Evolutionary conservation across 768 basidiomycete genomes (phyloP).

Genomic region (Lactifluus piperatus): DNA sequence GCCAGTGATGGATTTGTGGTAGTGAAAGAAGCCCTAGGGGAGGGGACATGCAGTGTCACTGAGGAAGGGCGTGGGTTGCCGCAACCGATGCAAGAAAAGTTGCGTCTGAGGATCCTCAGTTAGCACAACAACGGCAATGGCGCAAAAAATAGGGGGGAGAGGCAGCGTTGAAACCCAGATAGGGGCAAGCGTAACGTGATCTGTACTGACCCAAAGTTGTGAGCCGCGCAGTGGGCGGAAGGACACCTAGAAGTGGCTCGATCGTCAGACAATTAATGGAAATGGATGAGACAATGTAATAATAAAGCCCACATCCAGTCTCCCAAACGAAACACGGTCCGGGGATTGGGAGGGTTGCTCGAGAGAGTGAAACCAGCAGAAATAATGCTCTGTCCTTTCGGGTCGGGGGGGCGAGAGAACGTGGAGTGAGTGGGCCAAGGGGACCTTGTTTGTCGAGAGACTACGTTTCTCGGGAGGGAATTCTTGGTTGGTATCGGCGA

Average conservation of each 20-base stretch:
- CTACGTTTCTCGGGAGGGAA: not conserved
- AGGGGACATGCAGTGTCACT: constrained; percentile 20
- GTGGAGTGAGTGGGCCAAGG: not conserved
- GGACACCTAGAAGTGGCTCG: constrained; percentile 41
- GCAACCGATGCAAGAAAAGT: constrained; percentile 69
- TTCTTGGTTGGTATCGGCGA: constrained; percentile 2
- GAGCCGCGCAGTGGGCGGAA: constrained; percentile 61
- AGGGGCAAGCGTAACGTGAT: constrained; percentile 21
- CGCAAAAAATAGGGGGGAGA: constrained; percentile 14
- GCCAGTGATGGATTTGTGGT: constrained; percentile 19
- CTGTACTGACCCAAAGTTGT: constrained; percentile 73
- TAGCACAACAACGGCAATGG: constrained; percentile 24
- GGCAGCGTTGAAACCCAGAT: constrained; percentile 20
- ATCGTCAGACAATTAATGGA: not conserved
- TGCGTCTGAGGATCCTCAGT: constrained; percentile 54
- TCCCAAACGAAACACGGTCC: constrained; percentile 55
- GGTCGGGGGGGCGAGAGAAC: not conserved
- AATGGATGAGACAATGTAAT: not conserved
- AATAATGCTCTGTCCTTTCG: not conserved
- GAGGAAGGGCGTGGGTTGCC: constrained; percentile 45
- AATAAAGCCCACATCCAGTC: constrained; percentile 65
- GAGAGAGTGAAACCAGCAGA: constrained; percentile 43
- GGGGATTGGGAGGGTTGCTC: constrained; percentile 62
- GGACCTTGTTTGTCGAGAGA: not conserved
- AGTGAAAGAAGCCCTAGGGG: constrained; percentile 25